A percentile compares a stretch with the other conserved stretches of the same genome.
phyloP scores from a whole-genome alignment of 2,329 filamentous ascomycete species.

The Exophiala alcalophila region DNA sequence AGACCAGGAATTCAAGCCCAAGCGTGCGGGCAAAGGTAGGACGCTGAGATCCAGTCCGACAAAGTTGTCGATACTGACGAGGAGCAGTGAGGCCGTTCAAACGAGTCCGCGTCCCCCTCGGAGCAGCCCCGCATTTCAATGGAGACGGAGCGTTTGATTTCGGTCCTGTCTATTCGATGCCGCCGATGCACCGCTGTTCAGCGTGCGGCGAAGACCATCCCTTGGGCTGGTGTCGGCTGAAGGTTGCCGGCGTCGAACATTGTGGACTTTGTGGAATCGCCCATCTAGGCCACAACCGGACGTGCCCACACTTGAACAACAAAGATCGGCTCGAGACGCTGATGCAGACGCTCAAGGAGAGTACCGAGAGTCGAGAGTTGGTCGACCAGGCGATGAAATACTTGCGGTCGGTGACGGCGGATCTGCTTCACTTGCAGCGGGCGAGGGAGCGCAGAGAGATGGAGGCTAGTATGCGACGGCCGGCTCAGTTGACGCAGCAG shows the following conservation, averaged over 20 bases:
- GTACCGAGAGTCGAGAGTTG: conserved; percentile 53
- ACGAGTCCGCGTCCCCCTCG: conserved; percentile 35
- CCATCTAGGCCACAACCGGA: conserved; percentile 55
- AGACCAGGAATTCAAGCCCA: conserved; percentile 25
- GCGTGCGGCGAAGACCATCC: conserved; percentile 56
- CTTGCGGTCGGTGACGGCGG: conserved; percentile 55
- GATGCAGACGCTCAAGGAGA: conserved; percentile 60
- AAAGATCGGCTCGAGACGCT: conserved; percentile 63
- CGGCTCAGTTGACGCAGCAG: too few relatives aligned
- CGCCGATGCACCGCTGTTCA: conserved; percentile 43
- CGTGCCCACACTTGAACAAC: conserved; percentile 61
- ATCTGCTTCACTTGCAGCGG: conserved; percentile 54
- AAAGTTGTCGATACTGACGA: conserved; percentile 17
- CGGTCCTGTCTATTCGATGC: conserved; percentile 18
- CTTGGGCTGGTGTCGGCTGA: conserved; percentile 60
- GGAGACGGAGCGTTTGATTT: conserved; percentile 24
- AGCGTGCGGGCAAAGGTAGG: conserved; percentile 24
- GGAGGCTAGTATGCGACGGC: conserved; percentile 7
- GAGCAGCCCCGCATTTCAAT: conserved; percentile 30
- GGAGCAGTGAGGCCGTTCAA: conserved; percentile 38
- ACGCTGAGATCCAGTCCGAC: conserved; percentile 3
- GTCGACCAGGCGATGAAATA: conserved; percentile 57
- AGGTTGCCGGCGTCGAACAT: conserved; percentile 56
- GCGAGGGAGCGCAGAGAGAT: conserved; percentile 28
- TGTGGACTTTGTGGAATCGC: conserved; percentile 64